These are phyloP conservation scores for Dactylellina haptotyla DNA, from an alignment of 2,329 filamentous ascomycete species.

Conservation along the genomic window DNA sequence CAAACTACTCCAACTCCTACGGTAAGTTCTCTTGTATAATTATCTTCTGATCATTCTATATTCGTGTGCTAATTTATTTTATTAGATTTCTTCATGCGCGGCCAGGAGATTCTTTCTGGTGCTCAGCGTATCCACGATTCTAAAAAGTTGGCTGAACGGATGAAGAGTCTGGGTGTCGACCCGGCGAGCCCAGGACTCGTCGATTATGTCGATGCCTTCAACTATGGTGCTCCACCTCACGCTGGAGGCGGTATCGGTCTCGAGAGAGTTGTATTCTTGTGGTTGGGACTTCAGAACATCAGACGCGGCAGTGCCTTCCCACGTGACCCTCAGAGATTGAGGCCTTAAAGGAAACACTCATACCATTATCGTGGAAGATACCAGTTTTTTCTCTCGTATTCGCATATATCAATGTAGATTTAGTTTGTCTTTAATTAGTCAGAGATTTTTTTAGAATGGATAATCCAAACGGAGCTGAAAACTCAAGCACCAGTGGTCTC, in stretches of 20 bases:
- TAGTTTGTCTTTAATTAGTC: no score
- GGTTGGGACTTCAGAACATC: slow-evolving; percentile 58
- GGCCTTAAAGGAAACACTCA: slow-evolving; percentile 55
- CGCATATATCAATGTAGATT: no score
- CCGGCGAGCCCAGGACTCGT: slow-evolving; percentile 79
- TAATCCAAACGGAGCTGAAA: no score
- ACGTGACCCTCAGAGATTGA: slow-evolving; percentile 58
- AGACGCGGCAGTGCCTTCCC: slow-evolving; percentile 58
- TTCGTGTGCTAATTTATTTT: slow-evolving; percentile 59
- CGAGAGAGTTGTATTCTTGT: slow-evolving; percentile 76
- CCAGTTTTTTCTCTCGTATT: no score
- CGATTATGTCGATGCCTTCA: slow-evolving; percentile 88
- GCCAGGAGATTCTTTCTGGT: slow-evolving; percentile 91
- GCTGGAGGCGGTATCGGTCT: slow-evolving; percentile 89
- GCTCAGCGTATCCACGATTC: slow-evolving; percentile 91
- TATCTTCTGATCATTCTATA: neutral
- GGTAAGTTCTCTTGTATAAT: slow-evolving; percentile 42
- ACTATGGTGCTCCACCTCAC: slow-evolving; percentile 87
- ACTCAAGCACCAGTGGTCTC: no score
- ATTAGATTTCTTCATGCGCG: slow-evolving; percentile 85
- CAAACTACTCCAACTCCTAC: slow-evolving; percentile 73
- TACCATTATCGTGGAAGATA: no score
- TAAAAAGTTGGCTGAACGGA: slow-evolving; percentile 77
- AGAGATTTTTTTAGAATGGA: no score
- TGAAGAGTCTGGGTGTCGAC: slow-evolving; percentile 82